Percentiles rank a stretch among this genome's conserved stretches.
These are phyloP conservation scores for Tricholoma furcatifolium DNA, from an alignment of 768 basidiomycete species.

Conservation along the genomic window DNA sequence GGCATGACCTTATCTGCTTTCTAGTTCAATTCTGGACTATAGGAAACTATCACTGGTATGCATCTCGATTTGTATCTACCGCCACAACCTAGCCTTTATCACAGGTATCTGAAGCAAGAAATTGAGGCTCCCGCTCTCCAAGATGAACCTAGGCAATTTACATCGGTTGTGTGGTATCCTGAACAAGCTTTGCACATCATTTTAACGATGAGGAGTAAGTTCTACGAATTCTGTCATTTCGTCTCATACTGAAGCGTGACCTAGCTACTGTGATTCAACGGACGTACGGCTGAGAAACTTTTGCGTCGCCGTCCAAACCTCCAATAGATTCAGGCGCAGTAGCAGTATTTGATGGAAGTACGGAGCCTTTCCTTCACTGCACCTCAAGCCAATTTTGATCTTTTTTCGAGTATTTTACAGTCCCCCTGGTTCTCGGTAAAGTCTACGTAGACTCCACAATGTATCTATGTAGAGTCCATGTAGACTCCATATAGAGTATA, in stretches of 20 bases:
- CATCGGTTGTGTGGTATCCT: slow-evolving; percentile 83
- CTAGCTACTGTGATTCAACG: slow-evolving; percentile 57
- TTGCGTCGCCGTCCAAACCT: slow-evolving; percentile 50
- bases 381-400: too few species aligned
- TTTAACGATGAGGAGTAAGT: slow-evolving; percentile 64
- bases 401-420: too few species aligned
- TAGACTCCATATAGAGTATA: too few species aligned
- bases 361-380: too few species aligned
- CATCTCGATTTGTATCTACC: background rate
- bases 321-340: slow-evolving; percentile 83
- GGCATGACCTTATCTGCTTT: background rate
- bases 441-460: too few species aligned
- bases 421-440: too few species aligned
- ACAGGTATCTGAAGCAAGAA: slow-evolving; percentile 93
- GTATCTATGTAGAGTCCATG: too few species aligned
- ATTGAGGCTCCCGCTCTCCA: slow-evolving; percentile 45
- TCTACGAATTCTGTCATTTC: background rate
- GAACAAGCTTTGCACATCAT: slow-evolving; percentile 68
- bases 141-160: slow-evolving; percentile 50
- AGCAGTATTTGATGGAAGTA: slow-evolving; percentile 87
- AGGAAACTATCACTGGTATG: slow-evolving; percentile 91
- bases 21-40: slow-evolving; percentile 96
- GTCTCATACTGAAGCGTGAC: background rate
- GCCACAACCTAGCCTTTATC: background rate
- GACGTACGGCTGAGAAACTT: slow-evolving; percentile 79